Base-by-base conservation (phyloP, 2,329 filamentous ascomycete species). In the Hirsutella rhossiliensis region DNA sequence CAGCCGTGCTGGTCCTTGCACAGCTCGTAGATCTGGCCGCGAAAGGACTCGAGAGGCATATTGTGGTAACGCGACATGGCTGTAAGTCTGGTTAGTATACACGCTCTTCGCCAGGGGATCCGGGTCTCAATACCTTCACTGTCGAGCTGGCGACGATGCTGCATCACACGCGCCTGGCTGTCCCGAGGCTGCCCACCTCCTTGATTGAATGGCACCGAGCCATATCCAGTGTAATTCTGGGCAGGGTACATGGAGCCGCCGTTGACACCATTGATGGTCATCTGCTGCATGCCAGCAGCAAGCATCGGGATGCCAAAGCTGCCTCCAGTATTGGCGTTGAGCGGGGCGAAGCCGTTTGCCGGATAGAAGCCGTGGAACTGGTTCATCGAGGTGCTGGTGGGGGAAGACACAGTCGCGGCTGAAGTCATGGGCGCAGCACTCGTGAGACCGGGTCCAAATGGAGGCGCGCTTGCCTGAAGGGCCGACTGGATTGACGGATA, bases 1-100 rank as follows among this genome's bases (percentile, higher is more conserved):
- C 92, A 98, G 47, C 92, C 92, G 63, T 98, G 89, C 67, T 98
- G 92, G 58, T 98, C 92, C 67, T 96, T 97, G 75, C 90, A 97
- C 31, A 96, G 71, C 42, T 80, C 75, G 62, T 95, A 94, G 56
- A 98, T 87, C 55, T 88, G 83, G 41, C 88, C 87, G 31, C 75
- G 73, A 55, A 92, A 82, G 30, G 82, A 77, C 59, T 95, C 87
- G 19, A 97, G 71, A 13, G 86, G 79, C 57, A 86, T 76, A 59
- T 92, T 90, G 53, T 84, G 79, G 65, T 87, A 96, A 47, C 87
- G 84, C 55, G 83, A 84, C 70, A 85, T 84, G 52, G 70, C 76
- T 80, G 23, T 18, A 45, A 42, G 13, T 34, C 37, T 18, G 19
- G 31, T 69, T 54, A 69, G 64, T 40, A 31, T 15, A 34, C n/a